Percentiles rank a stretch among this genome's conserved stretches.
Conservation (phyloP, 2,329 filamentous ascomycete species). For the Colletotrichum chlorophyti region DNA sequence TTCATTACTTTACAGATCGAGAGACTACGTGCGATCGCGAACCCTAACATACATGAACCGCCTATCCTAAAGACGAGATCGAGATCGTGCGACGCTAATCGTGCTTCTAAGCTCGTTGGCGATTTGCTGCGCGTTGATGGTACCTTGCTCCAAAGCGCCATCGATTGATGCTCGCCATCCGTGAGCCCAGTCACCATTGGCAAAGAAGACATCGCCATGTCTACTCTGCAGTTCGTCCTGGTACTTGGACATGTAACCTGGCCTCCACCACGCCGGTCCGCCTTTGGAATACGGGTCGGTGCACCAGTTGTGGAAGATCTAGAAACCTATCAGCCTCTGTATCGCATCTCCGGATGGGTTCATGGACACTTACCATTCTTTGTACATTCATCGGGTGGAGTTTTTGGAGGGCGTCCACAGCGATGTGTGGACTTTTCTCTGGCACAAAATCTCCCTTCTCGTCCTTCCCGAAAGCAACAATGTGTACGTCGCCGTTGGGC, state of each 20-base stretch:
- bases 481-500: slow-evolving; percentile 51
- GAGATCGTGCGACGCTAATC: no score
- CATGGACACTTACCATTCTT: slow-evolving; percentile 29
- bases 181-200: slow-evolving; percentile 35
- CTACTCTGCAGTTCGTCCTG: slow-evolving; percentile 33
- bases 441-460: slow-evolving; percentile 48
- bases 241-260: slow-evolving; percentile 34
- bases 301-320: slow-evolving; percentile 35
- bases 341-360: not conserved
- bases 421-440: slow-evolving; percentile 44
- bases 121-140: slow-evolving; percentile 15
- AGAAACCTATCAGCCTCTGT: slow-evolving; percentile 11
- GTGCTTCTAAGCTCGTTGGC: not conserved
- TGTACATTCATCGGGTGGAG: slow-evolving; percentile 40
- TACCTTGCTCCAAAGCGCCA: slow-evolving; percentile 36
- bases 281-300: slow-evolving; percentile 34
- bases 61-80: no score
- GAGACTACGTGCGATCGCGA: no score
- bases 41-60: no score
- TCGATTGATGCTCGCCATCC: slow-evolving; percentile 38
- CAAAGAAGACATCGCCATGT: slow-evolving; percentile 35
- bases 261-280: slow-evolving; percentile 28
- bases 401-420: slow-evolving; percentile 39
- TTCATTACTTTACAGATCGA: no score
- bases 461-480: slow-evolving; percentile 51